Evolutionary conservation across 2,329 filamentous ascomycete genomes (phyloP), one percentile per base, ranked within the genome.

Genomic region (Microcyclosporella mali): DNA sequence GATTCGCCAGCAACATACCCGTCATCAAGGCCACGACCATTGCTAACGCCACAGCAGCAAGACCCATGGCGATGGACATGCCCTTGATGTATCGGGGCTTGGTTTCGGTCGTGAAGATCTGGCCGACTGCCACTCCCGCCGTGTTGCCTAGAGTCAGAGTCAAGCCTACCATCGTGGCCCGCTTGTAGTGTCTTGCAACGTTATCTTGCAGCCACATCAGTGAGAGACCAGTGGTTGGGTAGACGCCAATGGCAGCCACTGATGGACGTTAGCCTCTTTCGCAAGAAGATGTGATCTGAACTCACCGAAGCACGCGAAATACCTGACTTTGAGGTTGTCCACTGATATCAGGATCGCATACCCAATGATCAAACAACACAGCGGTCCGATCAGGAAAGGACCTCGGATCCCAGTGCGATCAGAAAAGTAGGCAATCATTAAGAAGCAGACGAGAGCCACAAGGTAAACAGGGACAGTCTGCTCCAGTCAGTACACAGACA

Each of bases 161-260:
- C 38, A 46, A 36, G n/a, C 43, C 43, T 11, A 41, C 43, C 43
- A 46, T 46, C 2, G 38, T 46, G 7, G 38, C 43, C 17, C 43
- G 14, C 14, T 41, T 41, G 33, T 41, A 46, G 15, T 41, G 43
- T 15, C 37, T n/a, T 3, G 38, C 39, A n/a, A 37, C 43, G 28
- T 46, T 46, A 18, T 46, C 43, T 38, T 41, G 43, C 18, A 46
- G 38, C 43, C 43, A 46, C 38, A 46, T 41, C n/a, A 46, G 33
- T 12, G 38, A 46, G 15, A 41, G 29, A 4, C 43, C 38, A 21
- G 43, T 41, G 4, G 41, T 44, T n/a, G 38, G 37, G 17, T 46
- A 46, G 14, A 46, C 41, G 2, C 38, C 33, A 28, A 41, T 46
- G 4, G 43, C 38, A 33, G 43, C 43, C 33, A 46, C 40, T 43